phyloP scores from a whole-genome alignment of 2,329 filamentous ascomycete species.

The Mycocentrospora acerina region DNA sequence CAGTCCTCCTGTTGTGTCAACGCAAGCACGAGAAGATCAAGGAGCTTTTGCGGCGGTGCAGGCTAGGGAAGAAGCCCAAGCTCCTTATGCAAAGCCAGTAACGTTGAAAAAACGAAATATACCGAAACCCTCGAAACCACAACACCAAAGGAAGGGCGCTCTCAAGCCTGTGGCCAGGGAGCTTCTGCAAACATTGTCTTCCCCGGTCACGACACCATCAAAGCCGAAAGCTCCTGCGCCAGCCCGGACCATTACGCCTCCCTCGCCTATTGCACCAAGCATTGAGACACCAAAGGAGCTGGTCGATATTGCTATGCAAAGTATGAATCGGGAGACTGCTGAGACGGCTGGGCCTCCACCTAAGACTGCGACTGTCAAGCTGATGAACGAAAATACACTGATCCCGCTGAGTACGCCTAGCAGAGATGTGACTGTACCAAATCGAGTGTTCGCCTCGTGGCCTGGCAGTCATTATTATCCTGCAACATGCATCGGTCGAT shows the following conservation, averaged over 20 bases:
- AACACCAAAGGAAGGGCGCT: conserved; percentile 24
- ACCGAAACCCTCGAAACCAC: conserved; percentile 14
- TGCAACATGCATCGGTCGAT: conserved; percentile 57
- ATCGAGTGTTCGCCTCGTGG: conserved; percentile 61
- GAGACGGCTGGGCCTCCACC: conserved; percentile 23
- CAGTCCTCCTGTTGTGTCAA: conserved; percentile 21
- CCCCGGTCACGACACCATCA: conserved; percentile 18
- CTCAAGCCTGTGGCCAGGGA: conserved; percentile 31
- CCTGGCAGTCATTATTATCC: conserved; percentile 60
- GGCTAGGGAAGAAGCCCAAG: conserved; percentile 18
- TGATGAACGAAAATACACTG: conserved; percentile 2
- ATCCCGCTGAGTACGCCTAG: conserved; percentile 19
- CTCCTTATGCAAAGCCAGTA: conserved; percentile 18
- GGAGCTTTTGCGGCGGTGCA: conserved; percentile 35
- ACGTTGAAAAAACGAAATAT: conserved; percentile 24
- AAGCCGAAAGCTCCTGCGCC: conserved; percentile 5
- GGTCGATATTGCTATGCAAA: conserved; percentile 23
- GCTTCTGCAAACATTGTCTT: conserved; percentile 21
- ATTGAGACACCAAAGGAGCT: background rate
- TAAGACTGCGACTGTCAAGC: conserved; percentile 7
- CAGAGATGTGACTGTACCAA: conserved; percentile 44
- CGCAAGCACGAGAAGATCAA: conserved; percentile 35
- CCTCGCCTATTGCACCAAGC: conserved; percentile 11
- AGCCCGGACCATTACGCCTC: conserved; percentile 9
- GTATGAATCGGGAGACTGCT: conserved; percentile 16